These are phyloP conservation scores for Solanum pimpinellifolium DNA, from an alignment of 257 asterid genomes.

Conservation along the genomic window DNA sequence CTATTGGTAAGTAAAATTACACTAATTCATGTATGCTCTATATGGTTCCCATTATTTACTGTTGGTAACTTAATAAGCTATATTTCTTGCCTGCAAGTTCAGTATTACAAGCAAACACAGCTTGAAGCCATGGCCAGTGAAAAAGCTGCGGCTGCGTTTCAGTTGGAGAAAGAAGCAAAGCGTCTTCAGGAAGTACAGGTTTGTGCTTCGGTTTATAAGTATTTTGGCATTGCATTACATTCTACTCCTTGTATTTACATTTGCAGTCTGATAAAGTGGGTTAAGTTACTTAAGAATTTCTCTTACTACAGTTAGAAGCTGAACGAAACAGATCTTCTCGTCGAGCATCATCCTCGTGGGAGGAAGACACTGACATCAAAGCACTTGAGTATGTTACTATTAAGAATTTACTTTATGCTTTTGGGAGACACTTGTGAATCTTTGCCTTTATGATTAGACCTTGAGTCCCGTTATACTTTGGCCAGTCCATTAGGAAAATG, in stretches of 20 bases:
- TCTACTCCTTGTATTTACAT: not conserved
- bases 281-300: not conserved
- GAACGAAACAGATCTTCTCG: conserved; percentile 81
- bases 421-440: not conserved
- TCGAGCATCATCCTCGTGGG: conserved; percentile 90
- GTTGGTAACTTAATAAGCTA: not conserved
- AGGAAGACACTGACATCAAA: conserved; percentile 89
- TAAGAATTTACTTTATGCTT: not conserved
- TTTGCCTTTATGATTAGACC: not conserved
- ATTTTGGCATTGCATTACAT: not conserved
- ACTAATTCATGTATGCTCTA: not conserved
- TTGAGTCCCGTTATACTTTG: not conserved
- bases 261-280: not conserved
- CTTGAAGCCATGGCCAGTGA: conserved; percentile 96
- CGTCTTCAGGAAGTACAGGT: conserved; percentile 85
- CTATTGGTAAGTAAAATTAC: conserved; percentile 47
- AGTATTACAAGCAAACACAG: conserved; percentile 99
- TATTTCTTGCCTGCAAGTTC: conserved; percentile 5
- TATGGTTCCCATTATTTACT: not conserved
- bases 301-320: conserved; percentile 60
- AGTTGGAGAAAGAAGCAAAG: conserved; percentile 93
- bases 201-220: conserved; percentile 6
- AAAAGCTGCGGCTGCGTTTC: conserved; percentile 99
- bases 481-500: not conserved
- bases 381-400: conserved; percentile 76